A percentile compares a stretch with the other conserved stretches of the same genome.
These are phyloP conservation scores for Hygrophorus pudorinus DNA, from an alignment of 768 basidiomycete genomes.

Conservation along the genomic window DNA sequence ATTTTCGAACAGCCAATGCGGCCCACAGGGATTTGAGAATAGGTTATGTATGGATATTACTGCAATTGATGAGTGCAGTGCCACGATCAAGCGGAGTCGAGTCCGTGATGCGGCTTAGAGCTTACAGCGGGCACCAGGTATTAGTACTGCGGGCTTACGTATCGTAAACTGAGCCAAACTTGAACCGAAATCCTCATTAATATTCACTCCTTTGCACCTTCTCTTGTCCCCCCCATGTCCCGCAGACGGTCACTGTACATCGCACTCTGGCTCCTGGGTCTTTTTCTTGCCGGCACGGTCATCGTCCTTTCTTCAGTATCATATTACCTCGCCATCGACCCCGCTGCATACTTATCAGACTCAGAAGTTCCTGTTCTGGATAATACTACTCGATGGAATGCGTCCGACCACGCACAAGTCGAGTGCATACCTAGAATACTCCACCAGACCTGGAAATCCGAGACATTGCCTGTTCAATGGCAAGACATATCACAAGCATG, in stretches of 20 bases:
- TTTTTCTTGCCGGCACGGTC: conserved; percentile 82
- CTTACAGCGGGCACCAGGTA: too few relatives aligned
- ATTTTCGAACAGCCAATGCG: conserved; percentile 39
- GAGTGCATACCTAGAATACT: conserved; percentile 87
- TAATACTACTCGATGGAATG: conserved; percentile 52
- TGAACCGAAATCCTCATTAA: too few relatives aligned
- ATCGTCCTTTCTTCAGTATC: conserved; percentile 87
- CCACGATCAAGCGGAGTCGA: too few relatives aligned
- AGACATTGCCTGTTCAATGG: conserved; percentile 78
- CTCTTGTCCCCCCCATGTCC: conserved; percentile 35
- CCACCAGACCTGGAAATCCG: conserved; percentile 98
- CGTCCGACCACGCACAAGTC: conserved; percentile 45
- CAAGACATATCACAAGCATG: conserved; percentile 72
- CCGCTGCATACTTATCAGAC: conserved; percentile 72
- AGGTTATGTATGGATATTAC: not conserved
- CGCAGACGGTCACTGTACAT: conserved; percentile 34
- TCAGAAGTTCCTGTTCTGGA: conserved; percentile 54
- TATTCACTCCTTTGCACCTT: too few relatives aligned
- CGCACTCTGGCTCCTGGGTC: conserved; percentile 44
- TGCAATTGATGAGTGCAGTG: too few relatives aligned
- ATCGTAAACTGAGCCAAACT: too few relatives aligned
- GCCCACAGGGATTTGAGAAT: conserved; percentile 19
- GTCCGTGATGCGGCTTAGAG: too few relatives aligned
- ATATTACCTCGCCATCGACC: conserved; percentile 78
- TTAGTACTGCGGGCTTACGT: too few relatives aligned